Conservation (phyloP, 2,329 filamentous ascomycete genomes). For the Fusarium hainanense region DNA sequence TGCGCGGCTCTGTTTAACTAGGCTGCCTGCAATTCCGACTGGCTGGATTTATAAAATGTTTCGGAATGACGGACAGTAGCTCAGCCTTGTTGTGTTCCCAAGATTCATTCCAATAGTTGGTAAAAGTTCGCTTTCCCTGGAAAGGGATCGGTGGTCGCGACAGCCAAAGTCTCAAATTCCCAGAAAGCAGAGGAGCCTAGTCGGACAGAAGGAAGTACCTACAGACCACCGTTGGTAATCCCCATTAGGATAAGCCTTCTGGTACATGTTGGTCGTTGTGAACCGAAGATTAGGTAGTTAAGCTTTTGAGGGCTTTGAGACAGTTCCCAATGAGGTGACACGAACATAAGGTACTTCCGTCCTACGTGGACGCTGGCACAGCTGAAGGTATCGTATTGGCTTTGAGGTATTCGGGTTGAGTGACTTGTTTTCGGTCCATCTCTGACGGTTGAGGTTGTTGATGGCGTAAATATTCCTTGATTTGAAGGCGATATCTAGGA, state of each 20-base stretch:
- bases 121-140: neutral
- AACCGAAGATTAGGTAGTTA: neutral
- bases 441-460: neutral
- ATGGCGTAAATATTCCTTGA: constrained; percentile 1
- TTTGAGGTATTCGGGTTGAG: neutral
- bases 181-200: neutral
- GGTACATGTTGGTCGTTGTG: neutral
- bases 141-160: neutral
- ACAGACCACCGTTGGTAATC: neutral
- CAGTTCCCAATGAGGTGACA: constrained; percentile 32
- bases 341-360: constrained; percentile 20
- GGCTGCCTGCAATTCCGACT: constrained; percentile 24
- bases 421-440: neutral
- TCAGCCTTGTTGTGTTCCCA: constrained; percentile 30
- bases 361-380: neutral
- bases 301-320: constrained; percentile 39
- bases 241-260: neutral
- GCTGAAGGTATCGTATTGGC: neutral
- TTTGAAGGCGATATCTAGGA: neutral
- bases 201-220: neutral
- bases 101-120: neutral
- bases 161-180: neutral
- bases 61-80: constrained; percentile 16
- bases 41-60: constrained; percentile 1
- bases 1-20: constrained; percentile 26